Base-by-base conservation (phyloP, 1,284 basidiomycete genomes). In the Tylopilus sp. region DNA sequence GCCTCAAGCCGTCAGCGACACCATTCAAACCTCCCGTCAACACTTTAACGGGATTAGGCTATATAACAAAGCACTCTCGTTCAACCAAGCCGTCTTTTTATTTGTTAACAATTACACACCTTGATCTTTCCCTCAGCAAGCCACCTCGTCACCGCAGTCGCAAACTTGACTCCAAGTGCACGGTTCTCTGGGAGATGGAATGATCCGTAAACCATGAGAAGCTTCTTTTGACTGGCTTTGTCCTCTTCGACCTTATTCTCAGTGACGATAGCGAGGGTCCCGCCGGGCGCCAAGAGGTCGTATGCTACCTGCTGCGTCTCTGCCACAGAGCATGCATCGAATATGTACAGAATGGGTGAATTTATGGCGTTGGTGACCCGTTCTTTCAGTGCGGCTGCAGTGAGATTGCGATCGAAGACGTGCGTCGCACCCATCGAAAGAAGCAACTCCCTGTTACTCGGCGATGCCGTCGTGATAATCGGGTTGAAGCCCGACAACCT, bases 361-460 rank as follows among this genome's bases (percentile, higher is more conserved):
- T 16, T 10, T 7, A 28, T 6, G 36, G 49, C 16, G 6, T 31
- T 23, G 1, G 11, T 12, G 30, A 46, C 19, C 15, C 43, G 39
- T 21, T 41, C 43, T 26, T 48, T 46, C 21, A 63, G 16, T 2
- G 33, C 30, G 18, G 18, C 28, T 1, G 39, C 37, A 2, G 53
- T 9, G 11, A 49, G 49, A 0, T 46, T 51, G 36, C 69, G 65
- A 45, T 68, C 68, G 56, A 76, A 55, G 46, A 70, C 57, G 41
- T 70, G 68, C 1, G 71, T 73, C 1, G 73, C 76, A 7, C 76
- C 76, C 39, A 73, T 59, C 1, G 66, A 64, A 37, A 65, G 67
- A 48, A 75, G 61, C 37, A 63, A 57, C 0, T 56, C 64, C 5
- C 49, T 53, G 54, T 76, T 71, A 41, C 63, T 54, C 8, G 59